Evolutionary conservation across 768 basidiomycete genomes (phyloP).

Genomic region (Boletus rubescentipes): DNA sequence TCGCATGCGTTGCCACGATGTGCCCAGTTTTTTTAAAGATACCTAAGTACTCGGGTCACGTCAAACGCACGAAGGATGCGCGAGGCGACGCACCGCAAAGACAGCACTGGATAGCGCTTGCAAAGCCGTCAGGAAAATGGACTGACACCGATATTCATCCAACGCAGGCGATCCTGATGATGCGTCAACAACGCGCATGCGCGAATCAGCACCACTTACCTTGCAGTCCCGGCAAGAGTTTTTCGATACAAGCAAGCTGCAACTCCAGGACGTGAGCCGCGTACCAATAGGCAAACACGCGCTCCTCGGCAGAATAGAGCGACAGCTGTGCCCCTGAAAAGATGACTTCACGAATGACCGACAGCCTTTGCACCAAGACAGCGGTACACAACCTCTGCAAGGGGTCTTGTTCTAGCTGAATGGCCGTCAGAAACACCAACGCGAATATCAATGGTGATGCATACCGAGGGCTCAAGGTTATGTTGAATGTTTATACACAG

Average conservation of each 20-base stretch:
- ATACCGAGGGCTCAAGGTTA: constrained; percentile 19
- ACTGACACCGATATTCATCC: constrained; percentile 51
- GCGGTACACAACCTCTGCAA: constrained; percentile 24
- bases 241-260: constrained; percentile 55
- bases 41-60: constrained; percentile 36
- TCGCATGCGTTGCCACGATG: constrained; percentile 49
- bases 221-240: constrained; percentile 39
- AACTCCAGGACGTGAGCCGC: constrained; percentile 52
- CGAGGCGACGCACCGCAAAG: constrained; percentile 46
- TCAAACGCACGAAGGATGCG: not conserved
- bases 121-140: constrained; percentile 52
- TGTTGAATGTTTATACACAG: constrained; percentile 30
- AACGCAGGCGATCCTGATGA: constrained; percentile 27
- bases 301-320: constrained; percentile 66
- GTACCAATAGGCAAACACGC: constrained; percentile 78
- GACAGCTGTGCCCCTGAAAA: constrained; percentile 78
- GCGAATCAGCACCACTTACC: constrained; percentile 32
- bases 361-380: constrained; percentile 58
- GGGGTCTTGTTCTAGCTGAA: constrained; percentile 32
- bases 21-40: constrained; percentile 45
- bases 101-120: constrained; percentile 54
- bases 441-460: not conserved
- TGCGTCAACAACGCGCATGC: not conserved
- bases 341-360: constrained; percentile 63
- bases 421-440: constrained; percentile 1